Evolutionary conservation across 176 grass and related monocot genomes (phyloP), one percentile per base, ranked within the genome.

Genomic region (Ensete glaucum): DNA sequence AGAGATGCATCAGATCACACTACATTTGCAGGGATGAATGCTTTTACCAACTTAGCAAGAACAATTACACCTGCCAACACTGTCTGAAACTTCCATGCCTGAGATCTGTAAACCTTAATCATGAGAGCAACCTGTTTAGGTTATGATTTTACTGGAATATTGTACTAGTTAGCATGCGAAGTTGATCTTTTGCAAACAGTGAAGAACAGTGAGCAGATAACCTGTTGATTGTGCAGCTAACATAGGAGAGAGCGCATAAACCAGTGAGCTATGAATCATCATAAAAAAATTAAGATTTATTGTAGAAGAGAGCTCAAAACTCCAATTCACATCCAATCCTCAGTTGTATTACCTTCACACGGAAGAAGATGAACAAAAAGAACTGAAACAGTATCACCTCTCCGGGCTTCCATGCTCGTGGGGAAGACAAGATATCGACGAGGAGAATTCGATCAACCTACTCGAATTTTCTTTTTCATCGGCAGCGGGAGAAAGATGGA

Each of bases 401-500:
- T 43, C 34, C 3, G 4, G 34, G 34, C 34, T 43, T 43, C 34
- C 34, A 43, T 43, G 34, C 34, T 43, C 34, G 34, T 5, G 34
- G 34, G 34, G 34, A 43, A 43, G 34, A 43, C 34, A 4, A 43
- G 34, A 6, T 4, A 43, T 43, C 34, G 5, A 43, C 34, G 34
- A 6, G 34, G 34, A 43, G 34, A 43, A 43, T 43, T 43, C 34
- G 34, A 23, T 51, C 43, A 11, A 16, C 67, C 67, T 3, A 70
- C 16, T n/a, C 67, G 67, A 51, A 70, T 70, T 48, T 50, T 70
- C 67, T 70, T 70, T 9, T 50, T 70, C 43, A 19, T 16, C 34
- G 67, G 60, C 60, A 65, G 63, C 21, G 48, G 67, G 9, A 50
- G 16, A 19, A 70, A 70, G 67, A 70, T 17, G 43, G 67, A 25